Evolutionary conservation across 1,284 basidiomycete species (phyloP).

Genomic region (Cutaneotrichosporon sp.): DNA sequence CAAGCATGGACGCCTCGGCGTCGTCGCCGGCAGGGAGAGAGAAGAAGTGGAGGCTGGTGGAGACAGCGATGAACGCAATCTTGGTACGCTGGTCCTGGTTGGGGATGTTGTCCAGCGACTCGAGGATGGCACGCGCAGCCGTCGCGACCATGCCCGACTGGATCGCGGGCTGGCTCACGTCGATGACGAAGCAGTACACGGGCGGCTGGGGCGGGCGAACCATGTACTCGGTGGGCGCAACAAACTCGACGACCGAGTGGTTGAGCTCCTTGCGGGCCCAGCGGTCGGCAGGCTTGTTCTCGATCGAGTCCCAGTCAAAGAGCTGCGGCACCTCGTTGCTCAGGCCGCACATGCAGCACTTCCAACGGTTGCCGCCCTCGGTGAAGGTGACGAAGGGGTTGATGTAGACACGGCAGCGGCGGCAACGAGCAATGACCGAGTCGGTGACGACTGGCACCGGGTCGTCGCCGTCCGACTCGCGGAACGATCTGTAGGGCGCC

Average conservation of each 20-base stretch:
- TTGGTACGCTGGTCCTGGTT: slow-evolving; percentile 93
- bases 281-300: slow-evolving; percentile 91
- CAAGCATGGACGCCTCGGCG: slow-evolving; percentile 91
- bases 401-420: slow-evolving; percentile 97
- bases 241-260: slow-evolving; percentile 89
- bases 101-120: slow-evolving; percentile 91
- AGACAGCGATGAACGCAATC: slow-evolving; percentile 89
- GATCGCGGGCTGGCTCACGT: slow-evolving; percentile 89
- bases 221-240: slow-evolving; percentile 99
- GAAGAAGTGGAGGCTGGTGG: slow-evolving; percentile 95
- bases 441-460: slow-evolving; percentile 87
- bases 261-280: slow-evolving; percentile 95
- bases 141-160: slow-evolving; percentile 98
- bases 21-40: slow-evolving; percentile 72
- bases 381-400: slow-evolving; percentile 99
- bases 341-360: slow-evolving; percentile 99
- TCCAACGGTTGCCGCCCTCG: slow-evolving; percentile 98
- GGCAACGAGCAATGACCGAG: slow-evolving; percentile 94
- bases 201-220: slow-evolving; percentile 95
- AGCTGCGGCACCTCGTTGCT: slow-evolving; percentile 98
- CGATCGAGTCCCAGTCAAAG: slow-evolving; percentile 96
- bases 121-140: slow-evolving; percentile 91
- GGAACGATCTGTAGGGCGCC: slow-evolving; percentile 84
- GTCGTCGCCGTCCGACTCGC: slow-evolving; percentile 58
- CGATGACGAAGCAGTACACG: slow-evolving; percentile 95